Conservation (phyloP, 108 stramenopile species). For the Ochromonas danica region DNA sequence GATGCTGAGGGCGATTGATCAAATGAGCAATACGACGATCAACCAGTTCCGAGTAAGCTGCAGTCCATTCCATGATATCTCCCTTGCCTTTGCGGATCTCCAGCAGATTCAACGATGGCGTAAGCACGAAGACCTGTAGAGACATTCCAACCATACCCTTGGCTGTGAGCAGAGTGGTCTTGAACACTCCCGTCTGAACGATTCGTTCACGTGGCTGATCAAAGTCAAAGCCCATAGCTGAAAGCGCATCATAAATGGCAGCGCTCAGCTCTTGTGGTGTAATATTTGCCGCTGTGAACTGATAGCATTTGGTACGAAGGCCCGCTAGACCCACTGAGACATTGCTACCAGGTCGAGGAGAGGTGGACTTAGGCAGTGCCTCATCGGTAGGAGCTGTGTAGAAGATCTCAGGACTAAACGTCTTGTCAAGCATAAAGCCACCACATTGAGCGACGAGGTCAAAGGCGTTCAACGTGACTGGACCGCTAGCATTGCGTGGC, state of each 20-base stretch:
- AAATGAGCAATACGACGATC: slow-evolving; percentile 40
- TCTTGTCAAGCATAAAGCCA: slow-evolving; percentile 18
- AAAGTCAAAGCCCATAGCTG: background rate
- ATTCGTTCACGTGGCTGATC: background rate
- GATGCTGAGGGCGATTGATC: slow-evolving; percentile 40
- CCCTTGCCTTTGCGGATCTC: slow-evolving; percentile 55
- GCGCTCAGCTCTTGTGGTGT: background rate
- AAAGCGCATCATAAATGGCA: slow-evolving; percentile 1
- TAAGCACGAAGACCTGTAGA: slow-evolving; percentile 41
- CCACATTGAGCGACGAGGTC: slow-evolving; percentile 31
- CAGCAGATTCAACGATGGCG: background rate
- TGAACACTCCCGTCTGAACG: slow-evolving; percentile 26
- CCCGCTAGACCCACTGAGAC: background rate
- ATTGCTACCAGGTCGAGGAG: background rate
- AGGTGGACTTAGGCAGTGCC: background rate
- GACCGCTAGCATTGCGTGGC: background rate
- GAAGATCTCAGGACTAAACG: slow-evolving; percentile 24
- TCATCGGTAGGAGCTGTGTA: background rate
- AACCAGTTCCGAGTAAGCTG: slow-evolving; percentile 51
- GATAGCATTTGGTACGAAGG: background rate
- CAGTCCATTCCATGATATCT: slow-evolving; percentile 52
- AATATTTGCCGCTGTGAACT: slow-evolving; percentile 10
- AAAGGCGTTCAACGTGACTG: slow-evolving; percentile 28
- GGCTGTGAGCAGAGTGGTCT: slow-evolving; percentile 48
- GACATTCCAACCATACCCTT: slow-evolving; percentile 56